phyloP scores from a whole-genome alignment of 805 yeast genomes.

The Yarrowia porcina region DNA sequence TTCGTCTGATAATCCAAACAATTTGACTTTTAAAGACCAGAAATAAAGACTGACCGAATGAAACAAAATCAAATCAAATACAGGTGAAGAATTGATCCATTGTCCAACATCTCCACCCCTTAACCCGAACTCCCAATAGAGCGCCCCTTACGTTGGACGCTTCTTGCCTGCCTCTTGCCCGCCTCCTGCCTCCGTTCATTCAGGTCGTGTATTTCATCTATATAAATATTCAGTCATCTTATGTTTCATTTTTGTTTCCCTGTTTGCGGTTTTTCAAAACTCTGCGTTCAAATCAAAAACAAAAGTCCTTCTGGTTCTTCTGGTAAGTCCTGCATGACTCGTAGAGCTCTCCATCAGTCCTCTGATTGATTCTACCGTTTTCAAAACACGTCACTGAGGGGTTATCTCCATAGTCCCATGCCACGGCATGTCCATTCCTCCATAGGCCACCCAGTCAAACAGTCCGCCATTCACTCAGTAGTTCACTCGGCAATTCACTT shows the following conservation, averaged over 20 bases:
- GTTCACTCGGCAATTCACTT: not conserved
- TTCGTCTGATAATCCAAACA: no score
- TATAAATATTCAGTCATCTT: slow-evolving; percentile 2
- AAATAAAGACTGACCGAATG: no score
- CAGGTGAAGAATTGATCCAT: no score
- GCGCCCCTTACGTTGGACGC: no score
- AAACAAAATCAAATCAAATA: no score
- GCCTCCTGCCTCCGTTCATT: no score
- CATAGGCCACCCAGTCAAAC: no score
- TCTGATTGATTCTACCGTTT: not conserved
- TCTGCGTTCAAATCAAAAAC: not conserved
- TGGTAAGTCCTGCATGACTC: not conserved
- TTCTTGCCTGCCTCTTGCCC: no score
- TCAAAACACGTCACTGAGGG: not conserved
- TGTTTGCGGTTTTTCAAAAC: not conserved
- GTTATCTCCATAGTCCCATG: not conserved
- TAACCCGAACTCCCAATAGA: no score
- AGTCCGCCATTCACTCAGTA: no score
- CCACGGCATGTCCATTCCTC: not conserved
- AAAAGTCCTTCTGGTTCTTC: not conserved
- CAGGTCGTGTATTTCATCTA: not conserved
- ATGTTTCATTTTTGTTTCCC: not conserved
- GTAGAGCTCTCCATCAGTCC: not conserved
- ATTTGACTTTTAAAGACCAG: no score
- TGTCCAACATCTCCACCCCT: no score